These are phyloP conservation scores for Rhodamnia argentea DNA, from an alignment of 345 rosid genomes.

Conservation along the genomic window DNA sequence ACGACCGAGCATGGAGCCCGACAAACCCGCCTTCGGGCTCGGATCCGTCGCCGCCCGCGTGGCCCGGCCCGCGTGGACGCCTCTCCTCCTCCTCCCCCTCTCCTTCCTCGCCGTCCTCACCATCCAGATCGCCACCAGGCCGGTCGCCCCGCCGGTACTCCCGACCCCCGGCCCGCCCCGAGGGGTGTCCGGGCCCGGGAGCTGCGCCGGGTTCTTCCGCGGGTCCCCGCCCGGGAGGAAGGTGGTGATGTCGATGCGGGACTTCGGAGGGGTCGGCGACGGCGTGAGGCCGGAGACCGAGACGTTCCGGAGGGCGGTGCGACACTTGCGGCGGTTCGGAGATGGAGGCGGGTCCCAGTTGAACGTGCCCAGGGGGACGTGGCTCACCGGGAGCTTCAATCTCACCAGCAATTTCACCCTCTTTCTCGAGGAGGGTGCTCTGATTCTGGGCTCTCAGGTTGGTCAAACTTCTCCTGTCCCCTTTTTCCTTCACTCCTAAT, in stretches of 20 bases:
- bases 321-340: constrained; percentile 34
- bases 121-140: constrained; percentile 48
- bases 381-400: constrained; percentile 93
- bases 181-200: background rate
- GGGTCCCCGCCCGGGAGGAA: constrained; percentile 19
- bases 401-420: constrained; percentile 90
- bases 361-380: constrained; percentile 64
- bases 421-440: constrained; percentile 71
- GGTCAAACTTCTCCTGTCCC: background rate
- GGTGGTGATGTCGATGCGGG: constrained; percentile 57
- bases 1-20: constrained; percentile 33
- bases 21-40: constrained; percentile 10
- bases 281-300: constrained; percentile 70
- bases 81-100: constrained; percentile 32
- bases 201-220: constrained; percentile 27
- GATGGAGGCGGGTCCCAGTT: constrained; percentile 61
- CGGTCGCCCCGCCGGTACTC: constrained; percentile 12
- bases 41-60: background rate
- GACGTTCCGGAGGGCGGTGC: constrained; percentile 59
- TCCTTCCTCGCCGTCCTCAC: constrained; percentile 38
- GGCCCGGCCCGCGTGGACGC: constrained; percentile 36
- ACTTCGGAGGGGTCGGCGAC: constrained; percentile 92
- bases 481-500: background rate
- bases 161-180: background rate
- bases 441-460: constrained; percentile 89